These are phyloP conservation scores for Kwoniella shivajii DNA, from an alignment of 1,284 basidiomycete genomes.

Conservation along the genomic window DNA sequence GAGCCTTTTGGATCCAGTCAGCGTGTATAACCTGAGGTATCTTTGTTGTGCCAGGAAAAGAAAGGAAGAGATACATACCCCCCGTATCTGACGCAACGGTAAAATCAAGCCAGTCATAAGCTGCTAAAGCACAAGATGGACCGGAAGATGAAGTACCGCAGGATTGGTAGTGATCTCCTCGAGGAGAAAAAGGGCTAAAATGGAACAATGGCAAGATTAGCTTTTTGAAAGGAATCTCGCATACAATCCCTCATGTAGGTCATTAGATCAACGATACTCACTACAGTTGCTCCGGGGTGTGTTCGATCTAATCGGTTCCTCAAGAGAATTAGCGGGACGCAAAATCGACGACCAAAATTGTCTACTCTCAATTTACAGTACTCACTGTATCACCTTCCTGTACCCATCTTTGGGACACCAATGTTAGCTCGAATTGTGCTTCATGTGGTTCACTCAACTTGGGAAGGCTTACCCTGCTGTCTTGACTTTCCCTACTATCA, in stretches of 20 bases:
- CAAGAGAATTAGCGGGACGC: too few relatives aligned
- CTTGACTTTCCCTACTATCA: conserved; percentile 61
- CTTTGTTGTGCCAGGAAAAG: not conserved
- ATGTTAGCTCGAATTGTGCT: not conserved
- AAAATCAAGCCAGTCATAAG: conserved; percentile 55
- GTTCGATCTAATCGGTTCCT: too few relatives aligned
- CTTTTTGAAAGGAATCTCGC: too few relatives aligned
- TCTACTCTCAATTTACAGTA: too few relatives aligned
- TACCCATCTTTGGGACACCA: not conserved
- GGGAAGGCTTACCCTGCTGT: conserved; percentile 59
- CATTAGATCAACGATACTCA: too few relatives aligned
- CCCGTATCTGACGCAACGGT: conserved; percentile 55
- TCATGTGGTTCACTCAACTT: not conserved
- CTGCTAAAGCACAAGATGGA: conserved; percentile 51
- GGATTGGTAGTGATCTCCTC: conserved; percentile 59
- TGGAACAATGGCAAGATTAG: too few relatives aligned
- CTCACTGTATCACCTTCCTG: too few relatives aligned
- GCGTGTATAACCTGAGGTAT: not conserved
- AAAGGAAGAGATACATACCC: conserved; percentile 26
- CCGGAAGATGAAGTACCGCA: conserved; percentile 55
- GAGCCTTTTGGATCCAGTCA: conserved; percentile 42
- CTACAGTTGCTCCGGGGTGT: too few relatives aligned
- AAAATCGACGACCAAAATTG: too few relatives aligned
- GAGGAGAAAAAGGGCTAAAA: conserved; percentile 59
- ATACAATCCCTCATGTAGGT: too few relatives aligned